Base-by-base conservation (phyloP, 2,329 filamentous ascomycete species). In the Gremmenia infestans region DNA sequence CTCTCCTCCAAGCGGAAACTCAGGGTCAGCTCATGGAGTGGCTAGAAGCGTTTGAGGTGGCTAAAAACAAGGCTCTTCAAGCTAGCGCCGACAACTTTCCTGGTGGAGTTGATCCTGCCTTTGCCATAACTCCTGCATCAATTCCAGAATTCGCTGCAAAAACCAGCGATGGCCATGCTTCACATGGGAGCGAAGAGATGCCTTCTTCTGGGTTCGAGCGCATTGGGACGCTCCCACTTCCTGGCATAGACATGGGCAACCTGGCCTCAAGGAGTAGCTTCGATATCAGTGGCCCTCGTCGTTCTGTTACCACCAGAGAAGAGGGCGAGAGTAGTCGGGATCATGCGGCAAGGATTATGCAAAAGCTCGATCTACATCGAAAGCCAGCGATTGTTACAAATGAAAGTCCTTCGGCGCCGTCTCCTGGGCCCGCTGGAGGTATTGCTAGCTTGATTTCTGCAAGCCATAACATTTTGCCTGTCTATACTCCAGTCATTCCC, bases 1-100 rank as follows among this genome's bases (percentile, higher is more conserved):
- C 96, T 60, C 76, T 97, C 57, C 78, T 99, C 3, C 94, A 99
- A 73, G 89, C 93, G 4, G 94, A 99, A 70, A 96, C 91, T 0
- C 94, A 99, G 70, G 78, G 77, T 50, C 90, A 97, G 69, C 81
- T 99, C n/a, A 91, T 89, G 56, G 89, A 96, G 66, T 99, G 94
- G 94, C 85, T 99, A 54, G 85, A 89, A 61, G 86, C 93, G 0
- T 97, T 99, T 65, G 93, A 99, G 64, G 83, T 92, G 15, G 92
- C 93, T 52, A 99, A 99, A 74, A 90, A 92, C 64, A 91, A 88
- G 68, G 93, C 93, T 0, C 82, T 99, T 48, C 90, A 97, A 69
- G 87, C 80, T 15, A 87, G 78, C 66, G 81, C 84, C 61, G 78
- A 76, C 35, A 62, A 67, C 53, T 68, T 80, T 4, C 72, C 76